Conservation (phyloP, 352 stramenopile species). For the Globisporangium orthogonon region DNA sequence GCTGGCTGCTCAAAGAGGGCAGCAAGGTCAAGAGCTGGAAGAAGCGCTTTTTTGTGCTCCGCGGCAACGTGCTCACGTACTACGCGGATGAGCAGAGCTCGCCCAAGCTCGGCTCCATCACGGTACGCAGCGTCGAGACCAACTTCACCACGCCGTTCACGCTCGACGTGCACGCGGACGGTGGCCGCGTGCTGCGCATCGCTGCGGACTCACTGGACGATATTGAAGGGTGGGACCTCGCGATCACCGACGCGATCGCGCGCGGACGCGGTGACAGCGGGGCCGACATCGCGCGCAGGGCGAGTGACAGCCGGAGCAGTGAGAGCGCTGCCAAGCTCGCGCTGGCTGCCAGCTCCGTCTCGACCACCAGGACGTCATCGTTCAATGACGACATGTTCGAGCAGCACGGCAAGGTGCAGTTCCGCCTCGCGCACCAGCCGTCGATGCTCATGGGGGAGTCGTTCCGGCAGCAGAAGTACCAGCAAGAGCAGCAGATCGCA, state of each 20-base stretch:
- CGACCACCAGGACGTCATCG: not conserved
- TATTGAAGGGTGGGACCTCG: slow-evolving; percentile 33
- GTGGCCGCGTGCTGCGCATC: slow-evolving; percentile 21
- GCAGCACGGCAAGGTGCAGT: slow-evolving; percentile 10
- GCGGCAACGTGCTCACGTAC: slow-evolving; percentile 45
- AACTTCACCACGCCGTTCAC: slow-evolving; percentile 26
- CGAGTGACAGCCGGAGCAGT: slow-evolving; percentile 1
- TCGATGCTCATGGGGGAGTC: not conserved
- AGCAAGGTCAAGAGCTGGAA: slow-evolving; percentile 44
- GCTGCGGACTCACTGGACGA: slow-evolving; percentile 25
- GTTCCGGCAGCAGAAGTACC: not conserved
- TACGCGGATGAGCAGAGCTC: slow-evolving; percentile 24
- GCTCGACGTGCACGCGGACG: slow-evolving; percentile 23
- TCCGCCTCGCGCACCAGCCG: not conserved
- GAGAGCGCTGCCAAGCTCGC: not conserved
- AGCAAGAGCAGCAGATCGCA: slow-evolving; percentile 1
- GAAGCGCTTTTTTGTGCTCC: slow-evolving; percentile 44
- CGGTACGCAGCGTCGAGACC: slow-evolving; percentile 20
- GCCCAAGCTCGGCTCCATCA: slow-evolving; percentile 18
- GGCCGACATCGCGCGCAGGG: not conserved
- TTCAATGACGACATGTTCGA: not conserved
- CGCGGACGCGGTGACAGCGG: not conserved
- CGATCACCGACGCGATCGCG: slow-evolving; percentile 15
- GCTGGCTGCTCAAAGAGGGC: slow-evolving; percentile 39
- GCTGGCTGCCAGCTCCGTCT: slow-evolving; percentile 1